Evolutionary conservation across 1,284 basidiomycete species (phyloP).

Genomic region (Spongiforma sp.): DNA sequence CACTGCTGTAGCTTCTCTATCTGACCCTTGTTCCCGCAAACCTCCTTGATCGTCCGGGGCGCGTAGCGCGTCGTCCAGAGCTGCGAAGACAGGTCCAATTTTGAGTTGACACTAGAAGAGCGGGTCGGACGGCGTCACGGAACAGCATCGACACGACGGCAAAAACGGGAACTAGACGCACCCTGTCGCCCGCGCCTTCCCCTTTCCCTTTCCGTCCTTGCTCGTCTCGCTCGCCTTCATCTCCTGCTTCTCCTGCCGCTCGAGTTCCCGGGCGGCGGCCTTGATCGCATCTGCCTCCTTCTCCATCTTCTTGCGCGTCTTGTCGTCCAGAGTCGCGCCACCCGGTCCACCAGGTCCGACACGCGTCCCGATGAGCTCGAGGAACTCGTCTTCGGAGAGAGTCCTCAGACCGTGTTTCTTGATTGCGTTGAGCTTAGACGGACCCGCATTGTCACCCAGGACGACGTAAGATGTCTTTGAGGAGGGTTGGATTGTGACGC

Average conservation of each 20-base stretch:
- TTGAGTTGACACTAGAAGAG: constrained; percentile 26
- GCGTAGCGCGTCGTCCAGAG: constrained; percentile 98
- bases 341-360: background rate
- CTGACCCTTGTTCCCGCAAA: constrained; percentile 93
- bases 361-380: no score
- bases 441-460: background rate
- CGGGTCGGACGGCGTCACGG: background rate
- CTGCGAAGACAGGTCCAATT: constrained; percentile 59
- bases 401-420: background rate
- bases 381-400: no score
- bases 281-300: background rate
- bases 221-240: background rate
- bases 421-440: background rate
- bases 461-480: background rate
- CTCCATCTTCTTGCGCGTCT: background rate
- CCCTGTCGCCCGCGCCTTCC: no score
- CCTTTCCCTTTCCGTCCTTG: no score
- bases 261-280: background rate
- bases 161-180: no score
- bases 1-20: constrained; percentile 90
- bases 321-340: background rate
- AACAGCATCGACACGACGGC: no score
- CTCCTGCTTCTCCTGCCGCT: background rate
- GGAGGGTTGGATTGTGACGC: background rate
- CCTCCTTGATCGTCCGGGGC: constrained; percentile 84